Percentiles rank a stretch among this genome's conserved stretches.
Conservation (phyloP, 495 filamentous ascomycete genomes). For the Aspergillus ellipticus region DNA sequence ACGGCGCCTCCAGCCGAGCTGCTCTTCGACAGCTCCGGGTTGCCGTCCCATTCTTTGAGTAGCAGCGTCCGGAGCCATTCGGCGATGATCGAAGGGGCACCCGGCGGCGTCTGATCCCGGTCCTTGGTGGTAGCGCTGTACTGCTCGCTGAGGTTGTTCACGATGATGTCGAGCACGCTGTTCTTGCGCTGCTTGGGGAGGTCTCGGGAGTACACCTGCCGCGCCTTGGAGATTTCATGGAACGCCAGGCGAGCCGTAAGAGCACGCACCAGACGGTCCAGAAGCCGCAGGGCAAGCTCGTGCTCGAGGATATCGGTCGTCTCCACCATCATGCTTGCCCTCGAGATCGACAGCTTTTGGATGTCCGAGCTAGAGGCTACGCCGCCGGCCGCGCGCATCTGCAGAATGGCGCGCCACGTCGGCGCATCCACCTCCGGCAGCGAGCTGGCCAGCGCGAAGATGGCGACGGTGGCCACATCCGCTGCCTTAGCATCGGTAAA, state of each 20-base stretch:
- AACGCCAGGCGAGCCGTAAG: slow-evolving; percentile 51
- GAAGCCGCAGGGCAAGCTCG: slow-evolving; percentile 55
- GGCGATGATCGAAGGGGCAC: slow-evolving; percentile 53
- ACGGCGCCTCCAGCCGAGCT: slow-evolving; percentile 70
- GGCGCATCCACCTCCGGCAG: slow-evolving; percentile 41
- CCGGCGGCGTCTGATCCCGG: slow-evolving; percentile 22
- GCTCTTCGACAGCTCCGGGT: slow-evolving; percentile 60
- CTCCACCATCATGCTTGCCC: slow-evolving; percentile 30
- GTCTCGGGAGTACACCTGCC: slow-evolving; percentile 31
- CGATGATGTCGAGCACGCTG: slow-evolving; percentile 36
- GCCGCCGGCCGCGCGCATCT: slow-evolving; percentile 50
- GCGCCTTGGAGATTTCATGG: slow-evolving; percentile 48
- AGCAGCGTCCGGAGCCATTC: slow-evolving; percentile 78
- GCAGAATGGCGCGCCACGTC: slow-evolving; percentile 50
- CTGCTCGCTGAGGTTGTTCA: slow-evolving; percentile 40
- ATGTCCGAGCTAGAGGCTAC: slow-evolving; percentile 46
- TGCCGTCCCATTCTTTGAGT: slow-evolving; percentile 73
- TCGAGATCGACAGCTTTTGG: slow-evolving; percentile 28
- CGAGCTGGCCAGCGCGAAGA: slow-evolving; percentile 55
- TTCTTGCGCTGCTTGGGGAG: slow-evolving; percentile 26
- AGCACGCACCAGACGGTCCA: slow-evolving; percentile 51
- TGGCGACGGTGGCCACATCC: slow-evolving; percentile 50
- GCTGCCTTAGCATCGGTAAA: slow-evolving; percentile 54
- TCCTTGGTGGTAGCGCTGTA: slow-evolving; percentile 29
- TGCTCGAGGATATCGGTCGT: slow-evolving; percentile 56